phyloP scores from a whole-genome alignment of 306 rosid species.

The Senna siamea region DNA sequence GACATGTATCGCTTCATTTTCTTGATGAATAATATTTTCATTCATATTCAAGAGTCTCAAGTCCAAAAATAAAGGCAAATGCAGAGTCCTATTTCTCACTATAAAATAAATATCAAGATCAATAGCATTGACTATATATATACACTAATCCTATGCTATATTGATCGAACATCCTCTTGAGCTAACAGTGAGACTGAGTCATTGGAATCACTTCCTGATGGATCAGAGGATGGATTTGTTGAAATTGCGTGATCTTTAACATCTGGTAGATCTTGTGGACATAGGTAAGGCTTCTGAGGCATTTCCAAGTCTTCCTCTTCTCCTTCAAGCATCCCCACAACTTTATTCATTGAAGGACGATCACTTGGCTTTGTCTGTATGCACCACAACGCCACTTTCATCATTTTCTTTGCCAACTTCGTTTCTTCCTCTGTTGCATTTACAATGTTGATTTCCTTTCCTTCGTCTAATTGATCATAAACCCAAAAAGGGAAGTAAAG shows the following conservation, averaged over 20 bases:
- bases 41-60: too few relatives aligned
- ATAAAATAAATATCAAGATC: too few relatives aligned
- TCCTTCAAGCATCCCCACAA: conserved; percentile 45
- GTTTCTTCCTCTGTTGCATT: neutral
- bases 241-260: neutral
- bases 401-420: conserved; percentile 31
- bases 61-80: too few relatives aligned
- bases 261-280: neutral
- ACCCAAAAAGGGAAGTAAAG: conserved; percentile 35
- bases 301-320: conserved; percentile 21
- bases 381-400: conserved; percentile 30
- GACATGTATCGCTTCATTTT: too few relatives aligned
- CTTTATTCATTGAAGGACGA: conserved; percentile 46
- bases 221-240: neutral
- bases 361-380: conserved; percentile 19
- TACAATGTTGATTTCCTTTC: conserved; percentile 1
- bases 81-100: too few relatives aligned
- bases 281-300: conserved; percentile 38
- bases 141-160: too few relatives aligned
- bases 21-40: too few relatives aligned
- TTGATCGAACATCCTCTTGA: neutral
- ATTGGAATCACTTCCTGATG: neutral
- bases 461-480: neutral
- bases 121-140: too few relatives aligned
- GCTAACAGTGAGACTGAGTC: neutral